Percentiles rank a stretch among this genome's conserved stretches.
Evolutionary conservation across 2,329 filamentous ascomycete species (phyloP).

Genomic region (Alternaria arborescens): DNA sequence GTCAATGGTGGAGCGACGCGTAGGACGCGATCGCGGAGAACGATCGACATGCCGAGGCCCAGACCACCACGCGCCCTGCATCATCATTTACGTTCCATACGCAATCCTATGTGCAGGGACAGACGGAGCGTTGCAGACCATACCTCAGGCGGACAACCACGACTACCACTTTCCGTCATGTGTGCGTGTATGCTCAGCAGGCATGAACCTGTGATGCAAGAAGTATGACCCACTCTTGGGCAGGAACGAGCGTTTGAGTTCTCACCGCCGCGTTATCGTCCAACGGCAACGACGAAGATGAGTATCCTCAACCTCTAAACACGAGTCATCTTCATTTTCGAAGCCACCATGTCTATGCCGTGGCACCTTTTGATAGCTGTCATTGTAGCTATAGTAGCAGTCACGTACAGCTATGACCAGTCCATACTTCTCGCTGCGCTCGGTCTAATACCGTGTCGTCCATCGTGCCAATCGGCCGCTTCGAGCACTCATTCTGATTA

Average conservation of each 20-base stretch:
- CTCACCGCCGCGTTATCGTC: slow-evolving; percentile 12
- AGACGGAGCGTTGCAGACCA: background rate
- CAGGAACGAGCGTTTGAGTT: slow-evolving; percentile 9
- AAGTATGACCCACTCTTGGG: slow-evolving; percentile 9
- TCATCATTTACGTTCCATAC: background rate
- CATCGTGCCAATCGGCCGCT: background rate
- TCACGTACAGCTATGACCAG: background rate
- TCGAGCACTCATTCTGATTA: slow-evolving; percentile 24
- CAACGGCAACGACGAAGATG: slow-evolving; percentile 13
- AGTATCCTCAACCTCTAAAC: background rate
- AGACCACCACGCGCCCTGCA: background rate
- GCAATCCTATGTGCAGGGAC: slow-evolving; percentile 20
- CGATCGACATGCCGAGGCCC: slow-evolving; percentile 1
- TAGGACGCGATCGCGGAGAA: background rate
- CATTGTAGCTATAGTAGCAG: slow-evolving; percentile 13
- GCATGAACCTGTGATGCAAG: background rate
- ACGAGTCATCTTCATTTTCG: background rate
- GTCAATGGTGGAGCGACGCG: background rate
- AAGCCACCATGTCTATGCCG: slow-evolving; percentile 8
- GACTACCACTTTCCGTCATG: slow-evolving; percentile 14
- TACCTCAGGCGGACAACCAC: too few relatives aligned
- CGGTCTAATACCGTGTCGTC: slow-evolving; percentile 9
- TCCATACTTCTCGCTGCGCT: background rate
- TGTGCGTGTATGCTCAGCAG: slow-evolving; percentile 17
- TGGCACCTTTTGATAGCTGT: background rate